Conservation (phyloP, 2,329 filamentous ascomycete species). For the Fusarium austroafricanum region DNA sequence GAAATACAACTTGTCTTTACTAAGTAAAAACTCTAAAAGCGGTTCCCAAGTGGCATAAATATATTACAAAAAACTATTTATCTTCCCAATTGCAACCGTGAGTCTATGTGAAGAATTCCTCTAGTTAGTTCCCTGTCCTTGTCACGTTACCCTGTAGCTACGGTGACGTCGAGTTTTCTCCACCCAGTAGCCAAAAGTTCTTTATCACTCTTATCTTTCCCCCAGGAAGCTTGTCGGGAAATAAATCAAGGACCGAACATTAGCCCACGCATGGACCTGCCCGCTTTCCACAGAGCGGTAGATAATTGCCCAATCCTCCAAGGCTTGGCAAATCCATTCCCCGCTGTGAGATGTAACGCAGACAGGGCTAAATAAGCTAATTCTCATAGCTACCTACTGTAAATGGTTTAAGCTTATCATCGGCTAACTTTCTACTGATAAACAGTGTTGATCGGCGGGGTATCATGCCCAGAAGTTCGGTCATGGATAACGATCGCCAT, state of each 20-base stretch:
- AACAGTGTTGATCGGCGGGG: conserved; percentile 28
- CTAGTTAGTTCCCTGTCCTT: too few species aligned
- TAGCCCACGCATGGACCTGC: neutral
- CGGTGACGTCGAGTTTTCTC: too few species aligned
- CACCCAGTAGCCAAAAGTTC: neutral
- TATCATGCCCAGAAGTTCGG: neutral
- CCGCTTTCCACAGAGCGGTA: neutral
- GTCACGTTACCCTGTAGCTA: too few species aligned
- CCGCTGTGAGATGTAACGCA: conserved; percentile 16
- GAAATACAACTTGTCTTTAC: too few species aligned
- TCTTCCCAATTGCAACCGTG: too few species aligned
- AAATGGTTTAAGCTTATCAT: conserved; percentile 32
- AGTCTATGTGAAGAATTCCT: too few species aligned
- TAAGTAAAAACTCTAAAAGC: too few species aligned
- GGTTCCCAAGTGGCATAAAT: too few species aligned
- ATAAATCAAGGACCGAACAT: neutral
- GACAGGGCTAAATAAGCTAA: neutral
- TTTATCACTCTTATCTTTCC: neutral
- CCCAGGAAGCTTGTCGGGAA: neutral
- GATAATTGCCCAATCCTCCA: conserved; percentile 11
- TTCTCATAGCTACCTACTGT: conserved; percentile 27
- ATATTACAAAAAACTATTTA: too few species aligned
- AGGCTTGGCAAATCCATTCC: conserved; percentile 26
- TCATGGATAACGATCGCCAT: neutral
- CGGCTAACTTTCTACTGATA: conserved; percentile 16